Percentiles rank a stretch among this genome's conserved stretches.
Evolutionary conservation across 2,329 filamentous ascomycete species (phyloP).

Genomic region (Blastomyces silverae): DNA sequence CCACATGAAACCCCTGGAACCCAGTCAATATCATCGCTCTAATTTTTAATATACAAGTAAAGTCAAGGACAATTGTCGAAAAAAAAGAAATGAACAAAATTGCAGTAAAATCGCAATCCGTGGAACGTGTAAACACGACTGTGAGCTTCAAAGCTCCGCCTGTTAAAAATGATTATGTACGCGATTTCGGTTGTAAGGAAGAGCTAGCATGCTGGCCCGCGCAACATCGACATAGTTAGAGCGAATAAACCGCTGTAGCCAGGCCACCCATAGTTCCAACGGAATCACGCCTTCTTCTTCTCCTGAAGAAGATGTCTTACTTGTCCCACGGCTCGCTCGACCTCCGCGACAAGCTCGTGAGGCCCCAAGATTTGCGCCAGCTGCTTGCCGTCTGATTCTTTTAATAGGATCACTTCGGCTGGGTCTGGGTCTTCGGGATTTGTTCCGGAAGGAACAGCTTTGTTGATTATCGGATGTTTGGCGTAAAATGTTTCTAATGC

Average conservation of each 20-base stretch:
- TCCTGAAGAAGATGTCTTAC: slow-evolving; percentile 45
- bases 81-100: background rate
- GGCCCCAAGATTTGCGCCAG: slow-evolving; percentile 58
- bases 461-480: slow-evolving; percentile 29
- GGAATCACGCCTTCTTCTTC: slow-evolving; percentile 13
- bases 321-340: slow-evolving; percentile 70
- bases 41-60: background rate
- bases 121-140: background rate
- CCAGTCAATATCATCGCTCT: slow-evolving; percentile 5
- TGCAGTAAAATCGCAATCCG: background rate
- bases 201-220: background rate
- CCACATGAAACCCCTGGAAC: background rate
- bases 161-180: background rate
- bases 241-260: background rate
- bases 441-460: slow-evolving; percentile 21
- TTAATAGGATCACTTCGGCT: slow-evolving; percentile 42
- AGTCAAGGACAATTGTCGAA: background rate
- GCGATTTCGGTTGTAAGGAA: background rate
- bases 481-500: slow-evolving; percentile 70
- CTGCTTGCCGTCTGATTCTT: slow-evolving; percentile 47
- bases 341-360: slow-evolving; percentile 63
- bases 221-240: background rate
- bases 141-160: background rate
- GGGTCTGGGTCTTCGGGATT: slow-evolving; percentile 26
- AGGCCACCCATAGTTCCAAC: background rate